Evolutionary conservation across 2,329 filamentous ascomycete genomes (phyloP), one percentile per base, ranked within the genome.

Genomic region (Aspergillus aculeatinus): DNA sequence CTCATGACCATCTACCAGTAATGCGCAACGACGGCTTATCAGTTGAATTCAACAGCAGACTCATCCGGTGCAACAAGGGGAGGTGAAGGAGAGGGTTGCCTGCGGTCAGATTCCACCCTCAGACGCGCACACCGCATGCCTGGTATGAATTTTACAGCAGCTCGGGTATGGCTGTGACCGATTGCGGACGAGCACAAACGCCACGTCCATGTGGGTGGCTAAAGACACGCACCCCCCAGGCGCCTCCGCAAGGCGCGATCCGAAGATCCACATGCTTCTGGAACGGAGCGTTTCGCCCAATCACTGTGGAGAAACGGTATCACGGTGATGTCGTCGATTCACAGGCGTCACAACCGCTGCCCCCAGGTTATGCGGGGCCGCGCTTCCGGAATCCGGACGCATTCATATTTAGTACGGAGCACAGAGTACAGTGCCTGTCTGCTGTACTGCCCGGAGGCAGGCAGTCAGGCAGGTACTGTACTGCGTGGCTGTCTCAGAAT

Each of bases 361-460:
- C 60, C 64, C 62, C 63, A 64, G 62, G 62, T 63, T 66, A 61
- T 67, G 65, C 65, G 65, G 65, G 65, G 65, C 65, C 61, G 64
- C 55, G 54, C 51, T 62, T 65, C 64, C 63, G 62, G 60, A 63
- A 55, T 56, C 61, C 61, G 63, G 63, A 56, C 57, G 29, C 55
- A 29, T 29, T 55, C 51, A 52, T 58, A 48, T 35, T 35, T 55
- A 55, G 53, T 55, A 35, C 42, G 21, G 14, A 48, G 33, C 14
- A 16, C 53, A 42, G 12, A 50, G 23, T 25, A 27, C 27, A 16
- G 39, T 55, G 48, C 53, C 53, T 48, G 35, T 27, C 42, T 27
- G 53, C 52, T 47, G 25, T 48, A 47, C 48, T 55, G 31, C 53
- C 39, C 14, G 39, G 39, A 42, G 35, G 14, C 35, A 42, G 39